Conservation (phyloP, 495 filamentous ascomycete species). For the Aspergillus sclerotiicarbonarius region DNA sequence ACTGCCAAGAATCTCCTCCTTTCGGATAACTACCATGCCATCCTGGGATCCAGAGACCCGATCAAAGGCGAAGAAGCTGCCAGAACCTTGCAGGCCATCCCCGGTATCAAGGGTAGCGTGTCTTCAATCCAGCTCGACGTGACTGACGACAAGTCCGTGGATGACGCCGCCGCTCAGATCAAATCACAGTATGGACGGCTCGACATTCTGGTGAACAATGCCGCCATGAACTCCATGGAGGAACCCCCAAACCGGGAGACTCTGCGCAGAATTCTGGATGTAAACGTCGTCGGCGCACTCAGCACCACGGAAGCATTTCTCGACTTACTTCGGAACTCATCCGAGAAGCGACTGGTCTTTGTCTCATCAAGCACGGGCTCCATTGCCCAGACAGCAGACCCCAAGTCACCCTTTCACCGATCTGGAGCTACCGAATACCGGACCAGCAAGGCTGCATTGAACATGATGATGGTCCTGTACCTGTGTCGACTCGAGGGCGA, state of each 20-base stretch:
- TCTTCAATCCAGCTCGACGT: constrained; percentile 35
- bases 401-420: constrained; percentile 18
- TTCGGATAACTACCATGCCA: constrained; percentile 10
- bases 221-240: constrained; percentile 19
- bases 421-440: constrained; percentile 29
- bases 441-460: constrained; percentile 43
- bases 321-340: constrained; percentile 36
- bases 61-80: constrained; percentile 8
- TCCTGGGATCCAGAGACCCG: constrained; percentile 4
- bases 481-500: constrained; percentile 11
- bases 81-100: not conserved
- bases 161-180: constrained; percentile 22
- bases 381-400: constrained; percentile 28
- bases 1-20: constrained; percentile 18
- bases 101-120: constrained; percentile 11
- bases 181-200: constrained; percentile 28
- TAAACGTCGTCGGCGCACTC: constrained; percentile 37
- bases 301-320: constrained; percentile 38
- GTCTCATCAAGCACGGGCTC: constrained; percentile 38
- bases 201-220: constrained; percentile 35
- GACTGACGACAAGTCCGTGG: constrained; percentile 22
- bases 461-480: constrained; percentile 35
- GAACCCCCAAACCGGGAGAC: constrained; percentile 23
- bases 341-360: constrained; percentile 35
- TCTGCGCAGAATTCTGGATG: constrained; percentile 37